A percentile compares a stretch with the other conserved stretches of the same genome.
Evolutionary conservation across 1,284 basidiomycete genomes (phyloP).

Genomic region (Fomes fomentarius): DNA sequence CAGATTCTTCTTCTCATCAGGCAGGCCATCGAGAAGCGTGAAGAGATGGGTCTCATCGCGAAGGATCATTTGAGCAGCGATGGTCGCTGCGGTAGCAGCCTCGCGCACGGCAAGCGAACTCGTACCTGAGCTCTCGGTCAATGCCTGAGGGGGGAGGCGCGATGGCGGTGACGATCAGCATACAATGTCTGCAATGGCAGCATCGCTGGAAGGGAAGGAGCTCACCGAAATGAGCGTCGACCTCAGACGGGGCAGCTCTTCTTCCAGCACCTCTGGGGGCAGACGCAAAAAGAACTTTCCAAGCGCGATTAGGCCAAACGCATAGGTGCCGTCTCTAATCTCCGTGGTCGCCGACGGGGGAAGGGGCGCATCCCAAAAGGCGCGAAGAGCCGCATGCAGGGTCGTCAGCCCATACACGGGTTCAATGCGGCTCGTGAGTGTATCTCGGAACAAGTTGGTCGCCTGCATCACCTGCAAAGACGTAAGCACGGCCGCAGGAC

Average conservation of each 20-base stretch:
- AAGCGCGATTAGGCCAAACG: constrained; percentile 79
- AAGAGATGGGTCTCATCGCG: constrained; percentile 82
- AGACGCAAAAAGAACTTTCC: constrained; percentile 80
- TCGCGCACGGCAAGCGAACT: constrained; percentile 77
- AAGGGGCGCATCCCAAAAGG: constrained; percentile 58
- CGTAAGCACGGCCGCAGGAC: constrained; percentile 15
- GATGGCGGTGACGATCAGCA: constrained; percentile 10
- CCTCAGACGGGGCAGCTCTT: constrained; percentile 78
- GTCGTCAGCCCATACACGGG: constrained; percentile 84
- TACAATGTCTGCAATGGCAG: neutral
- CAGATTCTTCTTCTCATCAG: constrained; percentile 85
- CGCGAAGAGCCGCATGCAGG: constrained; percentile 68
- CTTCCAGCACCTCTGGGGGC: constrained; percentile 81
- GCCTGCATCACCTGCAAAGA: constrained; percentile 70
- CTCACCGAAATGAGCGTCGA: constrained; percentile 69
- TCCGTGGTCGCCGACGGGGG: constrained; percentile 47
- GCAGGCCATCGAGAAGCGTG: constrained; percentile 73
- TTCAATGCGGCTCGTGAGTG: constrained; percentile 68
- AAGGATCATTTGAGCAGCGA: constrained; percentile 78
- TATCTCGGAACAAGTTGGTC: constrained; percentile 77
- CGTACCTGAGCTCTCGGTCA: constrained; percentile 58
- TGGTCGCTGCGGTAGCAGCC: constrained; percentile 78
- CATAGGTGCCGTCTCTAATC: constrained; percentile 66
- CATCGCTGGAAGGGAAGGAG: constrained; percentile 13
- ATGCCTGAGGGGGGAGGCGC: constrained; percentile 47